These are phyloP conservation scores for Neoboletus subvelutipes DNA, from an alignment of 768 basidiomycete genomes.

Conservation along the genomic window DNA sequence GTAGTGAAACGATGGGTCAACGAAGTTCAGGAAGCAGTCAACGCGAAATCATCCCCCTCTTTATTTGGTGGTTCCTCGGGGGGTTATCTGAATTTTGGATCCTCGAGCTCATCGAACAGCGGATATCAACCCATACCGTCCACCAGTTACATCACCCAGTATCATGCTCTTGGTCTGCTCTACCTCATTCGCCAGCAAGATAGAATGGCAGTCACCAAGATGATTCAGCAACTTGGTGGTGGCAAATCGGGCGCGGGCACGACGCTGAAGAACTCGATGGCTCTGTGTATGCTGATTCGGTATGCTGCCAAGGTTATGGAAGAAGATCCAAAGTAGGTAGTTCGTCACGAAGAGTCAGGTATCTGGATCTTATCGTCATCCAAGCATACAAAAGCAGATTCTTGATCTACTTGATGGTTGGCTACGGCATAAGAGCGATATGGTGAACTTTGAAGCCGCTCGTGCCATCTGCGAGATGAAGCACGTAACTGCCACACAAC, in stretches of 20 bases:
- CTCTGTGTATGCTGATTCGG: conserved; percentile 96
- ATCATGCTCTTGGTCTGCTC: conserved; percentile 91
- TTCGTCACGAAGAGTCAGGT: background rate
- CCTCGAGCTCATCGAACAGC: conserved; percentile 48
- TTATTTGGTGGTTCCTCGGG: conserved; percentile 60
- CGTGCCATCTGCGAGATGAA: conserved; percentile 97
- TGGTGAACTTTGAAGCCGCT: conserved; percentile 99
- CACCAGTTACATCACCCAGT: conserved; percentile 92
- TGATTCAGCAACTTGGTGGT: conserved; percentile 96
- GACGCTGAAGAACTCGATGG: conserved; percentile 92
- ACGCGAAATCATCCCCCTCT: conserved; percentile 73
- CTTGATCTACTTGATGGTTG: conserved; percentile 91
- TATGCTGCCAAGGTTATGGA: conserved; percentile 99
- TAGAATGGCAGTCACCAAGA: conserved; percentile 98
- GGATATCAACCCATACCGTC: conserved; percentile 80
- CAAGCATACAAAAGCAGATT: conserved; percentile 88
- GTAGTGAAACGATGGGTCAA: conserved; percentile 99
- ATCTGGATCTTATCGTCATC: background rate
- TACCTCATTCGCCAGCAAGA: conserved; percentile 97
- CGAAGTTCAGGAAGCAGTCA: conserved; percentile 95
- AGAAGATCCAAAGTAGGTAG: conserved; percentile 91
- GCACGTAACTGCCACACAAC: conserved; percentile 70
- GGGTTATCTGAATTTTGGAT: conserved; percentile 74
- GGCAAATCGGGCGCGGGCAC: conserved; percentile 83
- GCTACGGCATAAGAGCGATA: conserved; percentile 98